phyloP scores from a whole-genome alignment of 768 basidiomycete species.

The Amyloporia xantha region DNA sequence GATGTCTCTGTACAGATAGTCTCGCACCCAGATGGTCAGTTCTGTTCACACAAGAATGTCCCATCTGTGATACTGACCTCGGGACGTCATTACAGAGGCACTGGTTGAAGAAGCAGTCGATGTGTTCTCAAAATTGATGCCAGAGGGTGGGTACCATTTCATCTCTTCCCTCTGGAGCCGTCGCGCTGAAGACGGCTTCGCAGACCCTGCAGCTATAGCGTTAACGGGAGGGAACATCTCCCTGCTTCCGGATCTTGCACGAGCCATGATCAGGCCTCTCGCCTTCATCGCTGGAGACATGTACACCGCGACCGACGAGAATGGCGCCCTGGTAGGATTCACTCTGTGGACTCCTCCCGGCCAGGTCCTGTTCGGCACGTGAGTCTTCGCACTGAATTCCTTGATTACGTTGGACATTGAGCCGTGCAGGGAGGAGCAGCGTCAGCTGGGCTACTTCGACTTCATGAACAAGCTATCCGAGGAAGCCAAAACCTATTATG shows the following conservation, averaged over 20 bases:
- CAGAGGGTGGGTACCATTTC: neutral
- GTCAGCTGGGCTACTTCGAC: conserved; percentile 8
- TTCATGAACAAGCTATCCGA: conserved; percentile 7
- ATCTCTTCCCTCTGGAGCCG: neutral
- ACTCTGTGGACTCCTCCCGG: conserved; percentile 11
- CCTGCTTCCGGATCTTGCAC: conserved; percentile 4
- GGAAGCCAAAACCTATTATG: conserved; percentile 3
- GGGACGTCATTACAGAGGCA: neutral
- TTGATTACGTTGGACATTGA: neutral
- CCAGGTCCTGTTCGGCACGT: conserved; percentile 6
- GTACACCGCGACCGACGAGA: conserved; percentile 11
- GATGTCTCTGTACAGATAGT: neutral
- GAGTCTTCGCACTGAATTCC: neutral
- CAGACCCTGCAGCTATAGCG: conserved; percentile 5
- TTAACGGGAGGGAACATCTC: conserved; percentile 5
- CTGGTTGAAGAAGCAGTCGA: conserved; percentile 4
- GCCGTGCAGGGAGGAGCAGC: conserved; percentile 5
- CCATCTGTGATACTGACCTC: no score
- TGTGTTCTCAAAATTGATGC: conserved; percentile 7
- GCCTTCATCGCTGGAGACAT: conserved; percentile 9
- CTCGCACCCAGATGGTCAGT: conserved; percentile 2
- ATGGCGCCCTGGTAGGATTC: conserved; percentile 9
- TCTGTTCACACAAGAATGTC: no score
- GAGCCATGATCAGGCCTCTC: conserved; percentile 7
- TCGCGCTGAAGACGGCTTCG: neutral